These are phyloP conservation scores for Leishmania major DNA, from an alignment of 208 protist genomes.

Conservation along the genomic window DNA sequence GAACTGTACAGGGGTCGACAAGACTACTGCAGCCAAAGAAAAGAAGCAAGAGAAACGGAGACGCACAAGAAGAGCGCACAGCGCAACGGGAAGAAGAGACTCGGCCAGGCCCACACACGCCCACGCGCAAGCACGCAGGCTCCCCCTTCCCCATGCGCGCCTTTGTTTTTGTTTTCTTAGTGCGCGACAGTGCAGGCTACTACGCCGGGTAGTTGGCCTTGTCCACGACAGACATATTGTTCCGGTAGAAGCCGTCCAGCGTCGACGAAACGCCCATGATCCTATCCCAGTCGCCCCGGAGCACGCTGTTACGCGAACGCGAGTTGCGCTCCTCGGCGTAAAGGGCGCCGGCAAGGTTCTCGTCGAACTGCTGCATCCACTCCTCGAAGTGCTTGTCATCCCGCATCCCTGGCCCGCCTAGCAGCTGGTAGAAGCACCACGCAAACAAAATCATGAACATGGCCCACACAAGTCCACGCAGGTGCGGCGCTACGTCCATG, in stretches of 20 bases:
- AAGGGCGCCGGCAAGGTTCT: constrained; percentile 67
- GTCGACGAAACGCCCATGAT: constrained; percentile 58
- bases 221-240: constrained; percentile 47
- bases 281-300: constrained; percentile 79
- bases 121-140: neutral
- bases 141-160: too few species aligned
- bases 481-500: constrained; percentile 82
- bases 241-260: constrained; percentile 57
- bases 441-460: constrained; percentile 39
- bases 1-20: neutral
- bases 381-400: constrained; percentile 70
- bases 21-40: neutral
- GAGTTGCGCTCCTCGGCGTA: constrained; percentile 86
- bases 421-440: constrained; percentile 58
- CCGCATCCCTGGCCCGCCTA: constrained; percentile 41
- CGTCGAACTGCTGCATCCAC: constrained; percentile 69
- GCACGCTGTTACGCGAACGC: constrained; percentile 54
- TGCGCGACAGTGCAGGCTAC: neutral
- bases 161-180: neutral
- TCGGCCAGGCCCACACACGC: neutral
- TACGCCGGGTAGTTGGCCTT: constrained; percentile 33
- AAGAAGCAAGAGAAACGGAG: neutral
- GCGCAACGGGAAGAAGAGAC: neutral
- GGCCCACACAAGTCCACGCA: constrained; percentile 44
- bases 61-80: neutral